Evolutionary conservation across 2,329 filamentous ascomycete species (phyloP).

Genomic region (Trichoderma sp.): DNA sequence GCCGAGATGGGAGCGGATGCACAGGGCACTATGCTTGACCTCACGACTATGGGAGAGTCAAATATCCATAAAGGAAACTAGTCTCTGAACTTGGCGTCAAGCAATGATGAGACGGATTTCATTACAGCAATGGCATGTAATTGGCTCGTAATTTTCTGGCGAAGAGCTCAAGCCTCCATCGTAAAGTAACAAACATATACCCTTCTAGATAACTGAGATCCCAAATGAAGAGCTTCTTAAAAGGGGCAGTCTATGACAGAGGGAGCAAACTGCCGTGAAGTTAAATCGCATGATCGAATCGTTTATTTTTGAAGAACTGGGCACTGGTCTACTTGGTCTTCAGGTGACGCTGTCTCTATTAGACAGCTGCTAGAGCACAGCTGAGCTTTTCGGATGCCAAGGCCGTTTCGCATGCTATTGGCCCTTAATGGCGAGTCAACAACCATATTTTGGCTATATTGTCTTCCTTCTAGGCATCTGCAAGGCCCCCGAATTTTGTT

Average conservation of each 20-base stretch:
- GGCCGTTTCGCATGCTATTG: neutral
- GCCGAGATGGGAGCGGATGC: no score
- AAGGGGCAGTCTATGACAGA: neutral
- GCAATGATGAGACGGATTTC: no score
- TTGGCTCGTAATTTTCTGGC: neutral
- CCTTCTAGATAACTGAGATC: neutral
- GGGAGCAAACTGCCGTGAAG: no score
- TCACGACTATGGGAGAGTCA: no score
- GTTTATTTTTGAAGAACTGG: no score
- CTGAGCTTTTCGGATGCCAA: neutral
- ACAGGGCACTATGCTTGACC: no score
- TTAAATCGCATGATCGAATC: no score
- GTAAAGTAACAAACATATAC: neutral
- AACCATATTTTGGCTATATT: conserved; percentile 1
- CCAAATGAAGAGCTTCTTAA: neutral
- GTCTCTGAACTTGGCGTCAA: no score
- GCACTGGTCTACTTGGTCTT: no score
- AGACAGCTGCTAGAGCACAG: neutral
- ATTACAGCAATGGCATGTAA: neutral
- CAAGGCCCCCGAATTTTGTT: neutral
- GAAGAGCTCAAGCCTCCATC: neutral
- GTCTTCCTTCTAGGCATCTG: neutral
- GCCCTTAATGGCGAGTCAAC: neutral
- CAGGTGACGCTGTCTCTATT: no score
- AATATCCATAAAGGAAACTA: no score